Percentiles rank a stretch among this genome's conserved stretches.
Conservation (phyloP, 2,329 filamentous ascomycete genomes). For the Zymoseptoria ardabiliae region DNA sequence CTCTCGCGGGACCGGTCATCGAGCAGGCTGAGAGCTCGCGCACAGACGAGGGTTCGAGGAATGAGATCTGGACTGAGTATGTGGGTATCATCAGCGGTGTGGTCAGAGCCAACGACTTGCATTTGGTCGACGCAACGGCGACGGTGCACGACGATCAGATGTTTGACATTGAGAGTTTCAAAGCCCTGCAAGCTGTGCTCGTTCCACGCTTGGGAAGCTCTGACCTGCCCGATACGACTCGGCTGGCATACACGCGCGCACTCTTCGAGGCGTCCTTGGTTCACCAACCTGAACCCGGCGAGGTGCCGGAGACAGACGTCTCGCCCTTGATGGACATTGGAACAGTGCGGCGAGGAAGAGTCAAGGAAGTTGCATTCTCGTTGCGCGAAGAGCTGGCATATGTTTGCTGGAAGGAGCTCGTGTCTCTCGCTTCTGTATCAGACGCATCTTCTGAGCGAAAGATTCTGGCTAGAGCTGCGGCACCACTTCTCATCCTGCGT, state of each 20-base stretch:
- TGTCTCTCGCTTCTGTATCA: constrained; percentile 26
- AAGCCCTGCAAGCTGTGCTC: constrained; percentile 60
- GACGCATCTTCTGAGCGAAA: constrained; percentile 36
- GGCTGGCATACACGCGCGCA: constrained; percentile 63
- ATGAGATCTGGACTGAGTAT: constrained; percentile 50
- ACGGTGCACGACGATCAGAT: constrained; percentile 60
- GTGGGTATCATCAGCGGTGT: constrained; percentile 33
- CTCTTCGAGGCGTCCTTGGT: constrained; percentile 79
- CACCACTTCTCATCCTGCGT: constrained; percentile 75
- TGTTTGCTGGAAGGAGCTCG: constrained; percentile 68
- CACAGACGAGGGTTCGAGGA: constrained; percentile 26
- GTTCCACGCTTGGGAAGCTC: constrained; percentile 64
- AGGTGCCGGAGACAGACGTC: constrained; percentile 46
- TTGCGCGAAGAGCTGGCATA: constrained; percentile 68
- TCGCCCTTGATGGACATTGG: constrained; percentile 58
- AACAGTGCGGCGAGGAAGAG: constrained; percentile 61
- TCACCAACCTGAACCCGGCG: constrained; percentile 53
- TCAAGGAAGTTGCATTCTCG: constrained; percentile 58
- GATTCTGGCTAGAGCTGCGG: constrained; percentile 64
- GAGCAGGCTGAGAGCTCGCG: constrained; percentile 36
- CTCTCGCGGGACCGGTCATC: constrained; percentile 60
- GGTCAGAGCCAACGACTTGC: constrained; percentile 31
- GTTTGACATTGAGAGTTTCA: constrained; percentile 74
- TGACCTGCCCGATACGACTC: constrained; percentile 57
- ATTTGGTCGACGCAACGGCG: constrained; percentile 18